phyloP scores from a whole-genome alignment of 2,329 filamentous ascomycete genomes.

The Magnaporthiopsis poae region DNA sequence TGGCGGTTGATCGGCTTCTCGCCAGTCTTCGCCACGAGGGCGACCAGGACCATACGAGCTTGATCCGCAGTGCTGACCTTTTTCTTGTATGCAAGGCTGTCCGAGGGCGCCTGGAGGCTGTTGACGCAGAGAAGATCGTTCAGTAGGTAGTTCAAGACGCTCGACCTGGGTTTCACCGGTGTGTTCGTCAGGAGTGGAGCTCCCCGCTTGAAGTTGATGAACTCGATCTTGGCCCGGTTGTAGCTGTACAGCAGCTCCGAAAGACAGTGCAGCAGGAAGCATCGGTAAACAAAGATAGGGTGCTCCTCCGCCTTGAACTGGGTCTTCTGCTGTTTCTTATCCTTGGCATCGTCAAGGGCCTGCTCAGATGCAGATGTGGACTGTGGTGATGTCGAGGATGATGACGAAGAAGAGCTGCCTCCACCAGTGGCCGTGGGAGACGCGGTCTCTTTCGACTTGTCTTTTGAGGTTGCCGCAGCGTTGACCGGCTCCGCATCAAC shows the following conservation, averaged over 20 bases:
- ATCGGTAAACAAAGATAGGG: conserved; percentile 91
- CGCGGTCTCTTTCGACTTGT: background rate
- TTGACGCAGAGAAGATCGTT: conserved; percentile 61
- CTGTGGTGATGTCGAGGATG: conserved; percentile 13
- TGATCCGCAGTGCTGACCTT: conserved; percentile 73
- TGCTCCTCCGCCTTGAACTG: conserved; percentile 86
- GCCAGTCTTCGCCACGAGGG: conserved; percentile 76
- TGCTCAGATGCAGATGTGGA: conserved; percentile 12
- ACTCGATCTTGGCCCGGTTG: conserved; percentile 90
- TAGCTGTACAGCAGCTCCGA: conserved; percentile 86
- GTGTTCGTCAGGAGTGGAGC: conserved; percentile 73
- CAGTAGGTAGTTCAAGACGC: conserved; percentile 85
- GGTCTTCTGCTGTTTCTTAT: conserved; percentile 59
- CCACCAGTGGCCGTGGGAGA: background rate
- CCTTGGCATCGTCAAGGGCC: conserved; percentile 31
- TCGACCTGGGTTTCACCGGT: conserved; percentile 86
- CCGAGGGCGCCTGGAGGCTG: conserved; percentile 51
- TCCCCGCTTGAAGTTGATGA: conserved; percentile 97
- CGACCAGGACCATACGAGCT: conserved; percentile 76
- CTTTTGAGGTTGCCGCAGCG: background rate
- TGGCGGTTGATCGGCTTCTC: conserved; percentile 57
- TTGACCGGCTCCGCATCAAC: conserved; percentile 60
- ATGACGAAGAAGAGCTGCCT: background rate
- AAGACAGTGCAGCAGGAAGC: conserved; percentile 85
- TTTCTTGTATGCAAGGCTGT: conserved; percentile 73